phyloP scores from a whole-genome alignment of 192 early-diverging fungal species.

The Entomortierella beljakovae region DNA sequence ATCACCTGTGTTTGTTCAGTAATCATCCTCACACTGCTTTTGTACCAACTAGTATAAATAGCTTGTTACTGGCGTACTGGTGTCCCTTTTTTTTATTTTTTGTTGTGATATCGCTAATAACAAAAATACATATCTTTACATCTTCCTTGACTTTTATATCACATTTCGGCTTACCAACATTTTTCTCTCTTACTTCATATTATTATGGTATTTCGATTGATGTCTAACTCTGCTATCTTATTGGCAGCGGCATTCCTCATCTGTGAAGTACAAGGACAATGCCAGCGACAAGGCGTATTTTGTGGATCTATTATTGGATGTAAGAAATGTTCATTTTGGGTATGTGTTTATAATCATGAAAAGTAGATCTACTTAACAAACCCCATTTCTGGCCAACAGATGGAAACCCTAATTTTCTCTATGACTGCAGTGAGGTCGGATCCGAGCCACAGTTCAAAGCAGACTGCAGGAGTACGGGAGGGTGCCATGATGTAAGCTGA shows the following conservation, averaged over 20 bases:
- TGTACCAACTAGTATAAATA: too few species aligned
- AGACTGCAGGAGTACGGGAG: constrained; percentile 3
- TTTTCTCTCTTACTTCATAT: neutral
- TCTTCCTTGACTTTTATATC: too few species aligned
- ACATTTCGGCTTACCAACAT: too few species aligned
- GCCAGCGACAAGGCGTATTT: constrained; percentile 5
- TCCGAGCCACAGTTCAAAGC: constrained; percentile 11
- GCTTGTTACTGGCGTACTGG: too few species aligned
- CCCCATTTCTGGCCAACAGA: neutral
- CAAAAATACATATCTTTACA: too few species aligned
- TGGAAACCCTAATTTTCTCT: constrained; percentile 16
- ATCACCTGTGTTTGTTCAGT: too few species aligned
- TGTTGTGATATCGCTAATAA: too few species aligned
- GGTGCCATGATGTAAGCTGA: neutral
- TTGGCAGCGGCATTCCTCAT: neutral
- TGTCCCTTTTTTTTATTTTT: too few species aligned
- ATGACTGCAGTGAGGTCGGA: neutral
- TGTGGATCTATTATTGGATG: constrained; percentile 10
- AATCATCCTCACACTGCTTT: too few species aligned
- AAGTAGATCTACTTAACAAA: too few species aligned
- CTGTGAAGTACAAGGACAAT: neutral
- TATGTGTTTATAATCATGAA: neutral
- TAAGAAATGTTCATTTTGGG: neutral
- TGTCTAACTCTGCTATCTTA: neutral
- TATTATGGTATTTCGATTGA: neutral